Percentiles rank a stretch among this genome's conserved stretches.
These are phyloP conservation scores for Helotiales sp. DNA, from an alignment of 2,329 filamentous ascomycete genomes.

Conservation along the genomic window DNA sequence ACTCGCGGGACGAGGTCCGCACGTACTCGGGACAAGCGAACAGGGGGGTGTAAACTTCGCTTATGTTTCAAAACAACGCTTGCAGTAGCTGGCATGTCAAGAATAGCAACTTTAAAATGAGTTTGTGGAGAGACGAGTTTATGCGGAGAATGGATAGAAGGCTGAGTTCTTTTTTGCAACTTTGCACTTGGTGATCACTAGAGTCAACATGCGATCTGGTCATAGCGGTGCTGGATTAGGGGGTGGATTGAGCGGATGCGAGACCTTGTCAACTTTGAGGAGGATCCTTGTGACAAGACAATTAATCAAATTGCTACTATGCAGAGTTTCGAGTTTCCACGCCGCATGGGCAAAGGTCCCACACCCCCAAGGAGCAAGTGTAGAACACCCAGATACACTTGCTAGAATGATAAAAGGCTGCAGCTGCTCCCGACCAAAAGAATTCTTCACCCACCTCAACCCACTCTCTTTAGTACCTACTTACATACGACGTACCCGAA, in stretches of 20 bases:
- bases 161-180: neutral
- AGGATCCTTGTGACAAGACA: neutral
- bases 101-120: neutral
- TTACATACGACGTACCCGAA: neutral
- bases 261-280: neutral
- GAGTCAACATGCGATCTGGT: neutral
- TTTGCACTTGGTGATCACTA: neutral
- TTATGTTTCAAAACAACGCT: slow-evolving; percentile 13
- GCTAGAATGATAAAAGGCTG: neutral
- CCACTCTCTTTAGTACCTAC: neutral
- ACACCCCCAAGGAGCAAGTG: neutral
- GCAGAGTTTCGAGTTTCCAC: neutral
- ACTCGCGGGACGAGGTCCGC: neutral
- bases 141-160: neutral
- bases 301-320: slow-evolving; percentile 5
- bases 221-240: neutral
- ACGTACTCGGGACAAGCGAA: neutral
- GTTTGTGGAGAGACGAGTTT: neutral
- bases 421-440: neutral
- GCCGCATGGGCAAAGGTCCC: neutral
- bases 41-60: slow-evolving; percentile 12
- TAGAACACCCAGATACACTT: neutral
- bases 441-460: neutral
- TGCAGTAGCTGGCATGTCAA: neutral
- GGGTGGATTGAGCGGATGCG: no score